These are phyloP conservation scores for Acanthamoeba triangularis DNA, from an alignment of 208 protist species.

Conservation along the genomic window DNA sequence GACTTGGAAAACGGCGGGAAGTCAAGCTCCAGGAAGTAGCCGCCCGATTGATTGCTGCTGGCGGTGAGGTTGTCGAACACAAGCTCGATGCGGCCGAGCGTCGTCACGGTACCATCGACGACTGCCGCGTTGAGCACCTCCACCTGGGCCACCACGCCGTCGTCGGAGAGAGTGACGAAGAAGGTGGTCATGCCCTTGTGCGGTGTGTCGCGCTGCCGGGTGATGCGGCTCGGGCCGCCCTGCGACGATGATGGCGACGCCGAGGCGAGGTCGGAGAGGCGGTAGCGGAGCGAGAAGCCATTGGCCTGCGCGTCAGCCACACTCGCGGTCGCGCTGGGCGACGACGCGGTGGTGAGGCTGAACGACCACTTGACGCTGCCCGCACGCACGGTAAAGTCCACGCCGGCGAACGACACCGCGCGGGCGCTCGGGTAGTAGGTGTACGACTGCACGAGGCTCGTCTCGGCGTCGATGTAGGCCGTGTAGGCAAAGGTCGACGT, in stretches of 20 bases:
- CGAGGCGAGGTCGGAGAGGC: neutral
- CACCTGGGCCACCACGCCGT: neutral
- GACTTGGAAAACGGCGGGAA: neutral
- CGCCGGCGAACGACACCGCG: neutral
- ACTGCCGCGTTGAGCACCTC: neutral
- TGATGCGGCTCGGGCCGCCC: neutral
- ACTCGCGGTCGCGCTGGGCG: neutral
- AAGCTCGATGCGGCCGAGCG: neutral
- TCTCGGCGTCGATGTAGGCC: neutral
- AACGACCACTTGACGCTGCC: constrained; percentile 60
- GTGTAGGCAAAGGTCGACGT: neutral
- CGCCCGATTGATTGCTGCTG: neutral
- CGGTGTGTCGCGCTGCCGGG: constrained; percentile 3
- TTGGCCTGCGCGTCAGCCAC: neutral
- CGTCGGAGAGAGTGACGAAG: neutral
- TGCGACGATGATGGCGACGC: neutral
- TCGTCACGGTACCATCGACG: neutral
- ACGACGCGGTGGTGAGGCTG: neutral
- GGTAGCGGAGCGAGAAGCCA: constrained; percentile 60
- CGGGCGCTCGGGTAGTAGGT: neutral
- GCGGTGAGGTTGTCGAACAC: neutral
- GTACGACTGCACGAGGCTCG: constrained; percentile 2
- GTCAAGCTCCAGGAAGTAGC: neutral
- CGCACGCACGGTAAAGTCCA: neutral
- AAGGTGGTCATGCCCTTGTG: constrained; percentile 47